Conservation (phyloP, 1,284 basidiomycete species). For the Trichosporon inkin region DNA sequence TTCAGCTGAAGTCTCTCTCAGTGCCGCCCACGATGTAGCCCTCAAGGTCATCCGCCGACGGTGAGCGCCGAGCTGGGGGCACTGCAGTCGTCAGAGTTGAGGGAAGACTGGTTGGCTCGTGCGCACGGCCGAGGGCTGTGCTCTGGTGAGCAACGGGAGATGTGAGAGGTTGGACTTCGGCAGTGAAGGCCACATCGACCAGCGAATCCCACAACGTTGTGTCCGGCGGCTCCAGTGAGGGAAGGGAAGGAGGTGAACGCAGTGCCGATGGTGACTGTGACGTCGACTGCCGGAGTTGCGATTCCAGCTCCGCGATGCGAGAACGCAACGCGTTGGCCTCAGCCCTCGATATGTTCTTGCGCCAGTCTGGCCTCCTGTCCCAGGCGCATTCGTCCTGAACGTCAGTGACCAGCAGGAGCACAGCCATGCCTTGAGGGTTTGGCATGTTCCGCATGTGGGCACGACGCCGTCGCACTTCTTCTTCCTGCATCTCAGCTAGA, state of each 20-base stretch:
- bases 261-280: not conserved
- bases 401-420: not conserved
- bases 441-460: slow-evolving; percentile 39
- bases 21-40: not conserved
- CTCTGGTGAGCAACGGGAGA: too few species aligned
- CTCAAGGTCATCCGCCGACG: slow-evolving; percentile 9
- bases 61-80: not conserved
- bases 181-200: not conserved
- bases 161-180: not conserved
- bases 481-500: slow-evolving; percentile 22
- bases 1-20: not conserved
- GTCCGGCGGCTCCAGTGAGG: not conserved
- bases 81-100: not conserved
- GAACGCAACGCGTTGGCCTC: slow-evolving; percentile 31
- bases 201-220: not conserved
- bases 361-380: slow-evolving; percentile 28
- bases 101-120: not conserved
- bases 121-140: not conserved
- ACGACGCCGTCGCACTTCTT: slow-evolving; percentile 41
- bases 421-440: slow-evolving; percentile 30
- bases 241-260: not conserved
- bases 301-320: slow-evolving; percentile 31
- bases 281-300: not conserved
- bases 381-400: slow-evolving; percentile 36
- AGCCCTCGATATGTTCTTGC: slow-evolving; percentile 29